phyloP scores from a whole-genome alignment of 345 rosid genomes.

The Hypericum androsaemum region DNA sequence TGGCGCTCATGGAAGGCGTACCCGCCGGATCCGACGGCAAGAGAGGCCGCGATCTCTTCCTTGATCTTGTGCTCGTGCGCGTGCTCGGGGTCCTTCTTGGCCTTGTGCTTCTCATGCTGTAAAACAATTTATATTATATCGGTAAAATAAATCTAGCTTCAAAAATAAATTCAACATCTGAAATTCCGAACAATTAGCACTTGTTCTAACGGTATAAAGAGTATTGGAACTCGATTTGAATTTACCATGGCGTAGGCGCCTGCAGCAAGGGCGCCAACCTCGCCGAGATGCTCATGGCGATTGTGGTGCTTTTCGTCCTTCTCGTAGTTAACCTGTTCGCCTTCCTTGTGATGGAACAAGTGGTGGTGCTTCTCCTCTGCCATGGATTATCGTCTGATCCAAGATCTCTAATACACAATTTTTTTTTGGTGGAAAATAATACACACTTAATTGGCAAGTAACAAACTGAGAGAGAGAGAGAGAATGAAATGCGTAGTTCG shows the following conservation, averaged over 20 bases:
- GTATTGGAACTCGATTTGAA: too few species aligned
- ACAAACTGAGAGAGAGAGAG: too few species aligned
- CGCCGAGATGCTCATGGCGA: conserved; percentile 41
- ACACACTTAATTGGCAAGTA: too few species aligned
- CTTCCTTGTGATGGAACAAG: neutral
- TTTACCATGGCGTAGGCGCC: conserved; percentile 48
- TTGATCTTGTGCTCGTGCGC: conserved; percentile 50
- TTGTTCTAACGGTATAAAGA: too few species aligned
- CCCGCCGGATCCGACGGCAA: conserved; percentile 38
- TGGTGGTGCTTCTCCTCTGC: too few species aligned
- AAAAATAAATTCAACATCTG: neutral
- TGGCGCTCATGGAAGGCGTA: conserved; percentile 51
- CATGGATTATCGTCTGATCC: too few species aligned
- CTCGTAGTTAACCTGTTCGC: conserved; percentile 23
- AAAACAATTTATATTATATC: neutral
- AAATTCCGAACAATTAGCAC: too few species aligned
- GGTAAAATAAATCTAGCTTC: neutral
- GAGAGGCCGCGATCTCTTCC: conserved; percentile 43
- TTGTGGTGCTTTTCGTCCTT: conserved; percentile 64
- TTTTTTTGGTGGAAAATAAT: too few species aligned
- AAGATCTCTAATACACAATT: too few species aligned
- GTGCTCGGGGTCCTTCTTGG: conserved; percentile 47
- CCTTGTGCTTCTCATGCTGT: conserved; percentile 43
- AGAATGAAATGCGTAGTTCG: too few species aligned
- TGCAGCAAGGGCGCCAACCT: conserved; percentile 32